Evolutionary conservation across 768 basidiomycete species (phyloP).

Genomic region (Tricholoma saponaceum): DNA sequence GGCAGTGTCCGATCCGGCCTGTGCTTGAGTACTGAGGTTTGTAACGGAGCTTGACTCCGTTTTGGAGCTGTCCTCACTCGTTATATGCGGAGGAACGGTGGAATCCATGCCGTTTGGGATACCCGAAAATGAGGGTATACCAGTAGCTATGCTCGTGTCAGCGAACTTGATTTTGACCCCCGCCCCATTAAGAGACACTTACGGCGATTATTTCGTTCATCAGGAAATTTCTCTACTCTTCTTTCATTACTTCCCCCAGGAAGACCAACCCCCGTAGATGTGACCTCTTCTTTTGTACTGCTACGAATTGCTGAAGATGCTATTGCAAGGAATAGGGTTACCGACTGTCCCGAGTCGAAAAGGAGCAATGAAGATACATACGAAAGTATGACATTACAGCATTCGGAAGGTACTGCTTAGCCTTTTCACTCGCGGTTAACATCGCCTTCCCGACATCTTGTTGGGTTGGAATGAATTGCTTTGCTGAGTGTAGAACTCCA

Average conservation of each 20-base stretch:
- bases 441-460: slow-evolving; percentile 18
- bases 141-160: neutral
- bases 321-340: neutral
- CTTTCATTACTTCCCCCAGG: neutral
- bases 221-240: neutral
- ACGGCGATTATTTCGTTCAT: neutral
- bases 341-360: neutral
- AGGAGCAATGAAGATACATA: neutral
- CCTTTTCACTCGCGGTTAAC: slow-evolving; percentile 14
- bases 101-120: neutral
- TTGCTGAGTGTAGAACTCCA: slow-evolving; percentile 12
- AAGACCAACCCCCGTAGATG: neutral
- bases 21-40: slow-evolving; percentile 13
- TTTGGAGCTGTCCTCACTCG: neutral
- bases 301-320: neutral
- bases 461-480: slow-evolving; percentile 18
- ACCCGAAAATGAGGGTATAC: neutral
- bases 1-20: slow-evolving; percentile 6
- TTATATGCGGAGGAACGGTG: neutral
- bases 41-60: neutral
- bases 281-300: neutral
- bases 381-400: slow-evolving; percentile 12
- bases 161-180: neutral
- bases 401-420: slow-evolving; percentile 18
- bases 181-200: neutral